Evolutionary conservation across 306 rosid genomes (phyloP).

Genomic region (Vigna reflexopilosa): DNA sequence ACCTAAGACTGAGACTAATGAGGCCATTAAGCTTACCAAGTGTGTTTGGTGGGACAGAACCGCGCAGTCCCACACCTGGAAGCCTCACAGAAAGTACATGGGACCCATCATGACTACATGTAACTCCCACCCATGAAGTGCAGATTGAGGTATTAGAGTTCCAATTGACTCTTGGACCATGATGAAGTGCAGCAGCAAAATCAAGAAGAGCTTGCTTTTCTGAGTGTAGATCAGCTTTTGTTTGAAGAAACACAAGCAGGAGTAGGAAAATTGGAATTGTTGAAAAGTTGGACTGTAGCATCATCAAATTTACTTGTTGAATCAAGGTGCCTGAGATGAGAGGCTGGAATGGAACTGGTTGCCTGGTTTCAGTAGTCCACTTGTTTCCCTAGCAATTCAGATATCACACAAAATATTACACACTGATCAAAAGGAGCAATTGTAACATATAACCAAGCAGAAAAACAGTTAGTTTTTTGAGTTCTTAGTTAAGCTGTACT

Average conservation of each 20-base stretch:
- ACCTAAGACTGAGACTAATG: conserved; percentile 73
- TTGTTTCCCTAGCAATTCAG: conserved; percentile 58
- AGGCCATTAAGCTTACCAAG: conserved; percentile 72
- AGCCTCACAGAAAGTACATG: conserved; percentile 70
- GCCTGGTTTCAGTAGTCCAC: conserved; percentile 44
- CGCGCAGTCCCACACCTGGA: conserved; percentile 72
- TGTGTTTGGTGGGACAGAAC: conserved; percentile 72
- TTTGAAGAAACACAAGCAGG: conserved; percentile 44
- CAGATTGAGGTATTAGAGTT: conserved; percentile 64
- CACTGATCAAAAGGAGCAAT: conserved; percentile 9
- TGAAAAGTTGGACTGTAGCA: conserved; percentile 46
- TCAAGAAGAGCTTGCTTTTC: conserved; percentile 87
- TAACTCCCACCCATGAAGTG: conserved; percentile 80
- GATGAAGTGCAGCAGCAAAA: conserved; percentile 73
- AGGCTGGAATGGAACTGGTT: conserved; percentile 32
- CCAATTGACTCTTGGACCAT: conserved; percentile 76
- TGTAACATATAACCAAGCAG: conserved; percentile 34
- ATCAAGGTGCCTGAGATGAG: conserved; percentile 31
- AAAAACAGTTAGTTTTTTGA: background rate
- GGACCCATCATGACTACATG: conserved; percentile 55
- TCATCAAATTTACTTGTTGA: conserved; percentile 53
- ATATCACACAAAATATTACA: conserved; percentile 24
- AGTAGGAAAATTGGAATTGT: conserved; percentile 48
- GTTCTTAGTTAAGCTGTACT: conserved; percentile 6
- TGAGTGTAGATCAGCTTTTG: conserved; percentile 63